These are phyloP conservation scores for Rubus idaeus DNA, from an alignment of 306 rosid genomes.

Conservation along the genomic window DNA sequence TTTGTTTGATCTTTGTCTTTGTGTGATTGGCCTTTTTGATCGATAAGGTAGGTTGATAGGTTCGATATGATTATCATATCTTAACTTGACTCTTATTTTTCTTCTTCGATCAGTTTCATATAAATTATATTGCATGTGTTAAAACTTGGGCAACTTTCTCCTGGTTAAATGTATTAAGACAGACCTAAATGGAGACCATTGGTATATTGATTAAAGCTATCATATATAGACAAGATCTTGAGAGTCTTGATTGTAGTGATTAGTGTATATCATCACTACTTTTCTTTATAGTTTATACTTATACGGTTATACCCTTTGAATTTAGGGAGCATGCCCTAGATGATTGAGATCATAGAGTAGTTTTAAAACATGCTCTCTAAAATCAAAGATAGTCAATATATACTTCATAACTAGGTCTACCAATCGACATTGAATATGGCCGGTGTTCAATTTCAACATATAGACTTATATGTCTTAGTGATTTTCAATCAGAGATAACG, in stretches of 20 bases:
- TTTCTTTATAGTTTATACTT: too few relatives aligned
- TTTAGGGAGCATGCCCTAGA: too few relatives aligned
- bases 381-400: too few relatives aligned
- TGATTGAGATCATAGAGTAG: too few relatives aligned
- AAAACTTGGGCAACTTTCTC: neutral
- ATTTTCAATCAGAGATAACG: too few relatives aligned
- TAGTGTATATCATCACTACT: too few relatives aligned
- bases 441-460: too few relatives aligned
- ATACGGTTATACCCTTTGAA: too few relatives aligned
- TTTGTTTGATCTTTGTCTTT: neutral
- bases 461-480: too few relatives aligned
- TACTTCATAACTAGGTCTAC: too few relatives aligned
- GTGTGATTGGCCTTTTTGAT: neutral
- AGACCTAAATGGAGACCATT: neutral
- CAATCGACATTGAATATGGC: too few relatives aligned
- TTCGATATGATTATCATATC: neutral
- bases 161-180: slow-evolving; percentile 41
- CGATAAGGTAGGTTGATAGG: neutral
- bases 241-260: slow-evolving; percentile 4
- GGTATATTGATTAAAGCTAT: neutral
- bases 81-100: neutral
- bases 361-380: too few relatives aligned
- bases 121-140: neutral
- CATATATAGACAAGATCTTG: slow-evolving; percentile 1
- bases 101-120: neutral